phyloP scores from a whole-genome alignment of 1,284 basidiomycete genomes.

The Apiotrichum laibachii region DNA sequence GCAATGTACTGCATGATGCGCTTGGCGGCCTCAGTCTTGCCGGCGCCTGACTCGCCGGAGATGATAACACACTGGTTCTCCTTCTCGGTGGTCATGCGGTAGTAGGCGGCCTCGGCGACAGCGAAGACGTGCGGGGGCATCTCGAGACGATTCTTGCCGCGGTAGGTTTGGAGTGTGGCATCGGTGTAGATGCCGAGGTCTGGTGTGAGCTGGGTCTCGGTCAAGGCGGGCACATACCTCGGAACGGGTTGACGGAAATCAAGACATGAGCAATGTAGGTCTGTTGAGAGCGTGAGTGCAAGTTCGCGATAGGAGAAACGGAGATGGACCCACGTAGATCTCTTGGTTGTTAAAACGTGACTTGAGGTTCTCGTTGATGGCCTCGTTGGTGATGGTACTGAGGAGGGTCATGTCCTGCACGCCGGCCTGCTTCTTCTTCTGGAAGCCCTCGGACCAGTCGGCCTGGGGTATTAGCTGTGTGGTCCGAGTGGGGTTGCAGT shows the following conservation, averaged over 20 bases:
- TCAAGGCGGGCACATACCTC: slow-evolving; percentile 58
- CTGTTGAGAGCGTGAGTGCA: slow-evolving; percentile 29
- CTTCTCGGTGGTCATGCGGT: slow-evolving; percentile 99
- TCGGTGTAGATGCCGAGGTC: slow-evolving; percentile 98
- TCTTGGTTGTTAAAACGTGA: slow-evolving; percentile 92
- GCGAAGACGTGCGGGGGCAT: slow-evolving; percentile 97
- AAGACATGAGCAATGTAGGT: slow-evolving; percentile 97
- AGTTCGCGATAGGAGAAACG: not conserved
- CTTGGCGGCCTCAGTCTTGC: slow-evolving; percentile 96
- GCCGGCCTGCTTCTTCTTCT: slow-evolving; percentile 97
- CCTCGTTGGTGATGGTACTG: slow-evolving; percentile 95
- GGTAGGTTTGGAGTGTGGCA: slow-evolving; percentile 78
- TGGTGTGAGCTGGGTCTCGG: slow-evolving; percentile 37
- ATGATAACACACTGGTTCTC: slow-evolving; percentile 99
- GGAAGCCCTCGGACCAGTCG: slow-evolving; percentile 97
- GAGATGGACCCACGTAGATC: slow-evolving; percentile 66
- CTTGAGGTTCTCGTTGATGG: slow-evolving; percentile 96
- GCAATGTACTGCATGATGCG: slow-evolving; percentile 99
- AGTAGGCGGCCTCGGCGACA: slow-evolving; percentile 95
- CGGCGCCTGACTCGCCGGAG: slow-evolving; percentile 95
- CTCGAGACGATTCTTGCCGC: slow-evolving; percentile 97
- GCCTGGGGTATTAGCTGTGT: slow-evolving; percentile 58
- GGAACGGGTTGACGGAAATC: slow-evolving; percentile 98
- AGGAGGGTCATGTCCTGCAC: slow-evolving; percentile 98
- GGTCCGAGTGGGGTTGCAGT: too few relatives aligned